These are phyloP conservation scores for Diutina mesorugosa DNA, from an alignment of 1,139 yeast species.

Conservation along the genomic window DNA sequence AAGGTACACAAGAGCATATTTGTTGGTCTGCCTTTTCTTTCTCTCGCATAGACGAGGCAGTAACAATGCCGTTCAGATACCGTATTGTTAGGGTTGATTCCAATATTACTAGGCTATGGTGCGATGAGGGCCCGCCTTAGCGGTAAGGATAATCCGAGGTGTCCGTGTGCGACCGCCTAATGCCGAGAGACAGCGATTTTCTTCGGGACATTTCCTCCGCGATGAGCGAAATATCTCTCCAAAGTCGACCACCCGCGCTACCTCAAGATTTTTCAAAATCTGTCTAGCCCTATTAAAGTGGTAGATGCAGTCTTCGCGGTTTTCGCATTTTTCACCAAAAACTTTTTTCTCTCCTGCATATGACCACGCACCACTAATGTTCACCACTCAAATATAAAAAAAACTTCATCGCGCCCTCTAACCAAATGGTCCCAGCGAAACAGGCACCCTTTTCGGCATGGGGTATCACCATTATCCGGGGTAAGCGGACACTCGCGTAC, in stretches of 20 bases:
- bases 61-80: too few species aligned
- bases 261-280: neutral
- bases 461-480: neutral
- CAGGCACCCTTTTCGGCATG: neutral
- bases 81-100: too few species aligned
- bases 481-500: conserved; percentile 16
- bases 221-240: neutral
- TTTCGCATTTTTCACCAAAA: too few species aligned
- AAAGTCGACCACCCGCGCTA: neutral
- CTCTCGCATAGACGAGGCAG: too few species aligned
- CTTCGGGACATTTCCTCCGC: neutral
- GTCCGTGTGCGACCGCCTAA: neutral
- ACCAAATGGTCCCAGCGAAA: neutral
- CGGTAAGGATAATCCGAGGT: too few species aligned
- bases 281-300: too few species aligned
- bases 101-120: too few species aligned
- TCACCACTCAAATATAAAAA: neutral
- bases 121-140: too few species aligned
- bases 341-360: neutral
- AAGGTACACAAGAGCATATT: too few species aligned
- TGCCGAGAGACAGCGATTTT: neutral
- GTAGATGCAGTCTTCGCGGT: neutral
- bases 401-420: neutral
- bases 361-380: too few species aligned
- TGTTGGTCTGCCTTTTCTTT: too few species aligned